Base-by-base conservation (phyloP, 768 basidiomycete species). In the Mycena rosella region DNA sequence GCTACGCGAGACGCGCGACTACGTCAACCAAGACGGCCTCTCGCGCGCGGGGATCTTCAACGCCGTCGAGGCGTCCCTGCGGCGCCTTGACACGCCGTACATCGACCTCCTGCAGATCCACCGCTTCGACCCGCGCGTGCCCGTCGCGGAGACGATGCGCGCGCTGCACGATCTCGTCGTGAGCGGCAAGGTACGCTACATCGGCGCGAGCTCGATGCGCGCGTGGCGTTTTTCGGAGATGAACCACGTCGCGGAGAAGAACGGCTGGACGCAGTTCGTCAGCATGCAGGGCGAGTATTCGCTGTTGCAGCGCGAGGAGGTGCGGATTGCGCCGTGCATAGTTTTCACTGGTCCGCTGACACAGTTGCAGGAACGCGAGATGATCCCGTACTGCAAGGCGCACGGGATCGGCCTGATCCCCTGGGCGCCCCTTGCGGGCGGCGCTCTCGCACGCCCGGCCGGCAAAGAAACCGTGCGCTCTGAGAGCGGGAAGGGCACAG, bases 231-330 rank as follows among this genome's bases (percentile, higher is more conserved):
- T 85, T 49, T 77, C 79, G 17, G 70, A 78, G 57, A 74, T 87
- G 75, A 84, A 86, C 57, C 79, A 83, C 34, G 77, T 84, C 4
- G 86, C 86, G 5, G 74, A 77, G 51, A 77, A 76, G 63, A 73
- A 85, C 18, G 81, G 82, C 4, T 86, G 86, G 80, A 87, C 87
- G 3, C 82, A 79, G 66, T 89, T 89, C 68, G 78, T 87, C 52
- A 84, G 86, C 63, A 87, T 89, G 81, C 88, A 89, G 74, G 79
- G 81, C 57, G 83, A 86, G 60, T 84, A 88, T 68, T 86, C 81
- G 26, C 74, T 88, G 5, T 77, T 88, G 27, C 88, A 89, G 68
- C 79, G 87, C 34, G 84, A 87, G 63, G 87, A 89, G 75, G 77
- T 78, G 26, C 11, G 42, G 6, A 27, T 15, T 20, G 18, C 65